Evolutionary conservation across 2,329 filamentous ascomycete genomes (phyloP).

Genomic region (Xylariales sp.): DNA sequence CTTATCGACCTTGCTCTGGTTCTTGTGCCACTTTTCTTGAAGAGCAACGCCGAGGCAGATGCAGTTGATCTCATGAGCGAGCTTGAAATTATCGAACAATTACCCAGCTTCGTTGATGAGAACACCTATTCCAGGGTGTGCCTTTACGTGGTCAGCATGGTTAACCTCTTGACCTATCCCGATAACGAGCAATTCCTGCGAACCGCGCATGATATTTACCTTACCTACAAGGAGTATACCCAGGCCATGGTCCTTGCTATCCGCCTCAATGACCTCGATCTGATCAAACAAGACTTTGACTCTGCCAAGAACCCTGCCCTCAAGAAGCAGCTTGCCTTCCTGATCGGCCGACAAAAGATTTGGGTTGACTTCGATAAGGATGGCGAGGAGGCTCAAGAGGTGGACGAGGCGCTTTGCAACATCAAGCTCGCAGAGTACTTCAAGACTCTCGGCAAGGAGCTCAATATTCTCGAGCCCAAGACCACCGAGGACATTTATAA

Average conservation of each 20-base stretch:
- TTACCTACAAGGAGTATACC: slow-evolving; percentile 85
- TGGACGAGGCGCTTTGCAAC: slow-evolving; percentile 83
- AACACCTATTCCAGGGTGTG: slow-evolving; percentile 92
- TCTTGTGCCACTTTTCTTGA: slow-evolving; percentile 89
- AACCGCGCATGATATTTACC: slow-evolving; percentile 91
- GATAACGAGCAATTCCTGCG: slow-evolving; percentile 95
- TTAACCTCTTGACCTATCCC: slow-evolving; percentile 93
- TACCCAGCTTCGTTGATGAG: slow-evolving; percentile 85
- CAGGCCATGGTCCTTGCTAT: slow-evolving; percentile 95
- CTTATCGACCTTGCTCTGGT: slow-evolving; percentile 78
- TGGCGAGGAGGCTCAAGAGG: slow-evolving; percentile 59
- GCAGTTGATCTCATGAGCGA: slow-evolving; percentile 97
- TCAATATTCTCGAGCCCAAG: slow-evolving; percentile 96
- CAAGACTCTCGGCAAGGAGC: slow-evolving; percentile 87
- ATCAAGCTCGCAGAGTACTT: slow-evolving; percentile 86
- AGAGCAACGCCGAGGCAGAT: slow-evolving; percentile 97
- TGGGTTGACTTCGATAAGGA: slow-evolving; percentile 64
- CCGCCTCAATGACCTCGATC: slow-evolving; percentile 77
- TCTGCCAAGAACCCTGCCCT: slow-evolving; percentile 75
- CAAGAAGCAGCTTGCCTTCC: slow-evolving; percentile 90
- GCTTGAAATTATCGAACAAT: slow-evolving; percentile 91
- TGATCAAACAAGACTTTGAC: slow-evolving; percentile 80
- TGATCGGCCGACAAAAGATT: slow-evolving; percentile 89
- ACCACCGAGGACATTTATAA: slow-evolving; percentile 99
- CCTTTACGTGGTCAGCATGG: slow-evolving; percentile 98